These are phyloP conservation scores for Rosa multiflora DNA, from an alignment of 306 rosid species.

Conservation along the genomic window DNA sequence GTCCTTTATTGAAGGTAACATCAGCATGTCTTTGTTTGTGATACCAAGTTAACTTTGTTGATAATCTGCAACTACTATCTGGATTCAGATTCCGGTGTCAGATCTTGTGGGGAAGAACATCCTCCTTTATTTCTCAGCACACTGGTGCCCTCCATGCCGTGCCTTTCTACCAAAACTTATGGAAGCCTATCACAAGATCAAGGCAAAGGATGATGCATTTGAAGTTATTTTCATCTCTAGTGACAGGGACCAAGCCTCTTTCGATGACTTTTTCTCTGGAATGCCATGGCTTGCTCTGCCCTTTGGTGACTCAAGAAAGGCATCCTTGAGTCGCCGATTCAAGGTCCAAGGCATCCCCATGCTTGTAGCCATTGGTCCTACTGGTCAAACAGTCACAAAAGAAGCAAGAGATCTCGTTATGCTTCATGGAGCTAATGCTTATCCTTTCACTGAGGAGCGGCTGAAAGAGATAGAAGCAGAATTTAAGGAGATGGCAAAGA, in stretches of 20 bases:
- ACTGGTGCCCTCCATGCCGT: conserved; percentile 81
- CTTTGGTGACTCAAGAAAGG: conserved; percentile 67
- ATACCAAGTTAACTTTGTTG: not conserved
- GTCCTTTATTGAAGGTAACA: not conserved
- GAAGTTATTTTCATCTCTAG: conserved; percentile 77
- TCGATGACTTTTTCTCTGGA: conserved; percentile 52
- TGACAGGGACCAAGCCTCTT: conserved; percentile 59
- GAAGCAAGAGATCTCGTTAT: conserved; percentile 47
- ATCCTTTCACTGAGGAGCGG: conserved; percentile 66
- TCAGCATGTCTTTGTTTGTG: not conserved
- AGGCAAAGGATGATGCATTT: conserved; percentile 51
- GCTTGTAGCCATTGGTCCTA: conserved; percentile 60
- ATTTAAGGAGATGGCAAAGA: conserved; percentile 48
- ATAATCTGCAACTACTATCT: not conserved
- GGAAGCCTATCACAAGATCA: conserved; percentile 59
- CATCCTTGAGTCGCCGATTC: conserved; percentile 49
- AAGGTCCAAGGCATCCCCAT: conserved; percentile 62
- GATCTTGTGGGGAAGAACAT: conserved; percentile 65
- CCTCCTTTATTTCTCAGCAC: conserved; percentile 84
- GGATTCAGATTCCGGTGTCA: conserved; percentile 57
- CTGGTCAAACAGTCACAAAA: conserved; percentile 59
- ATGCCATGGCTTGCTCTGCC: conserved; percentile 96
- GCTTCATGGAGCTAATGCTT: conserved; percentile 58
- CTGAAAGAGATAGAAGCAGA: conserved; percentile 45
- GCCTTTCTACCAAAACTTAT: conserved; percentile 69